These are phyloP conservation scores for Flaveria bidentis DNA, from an alignment of 129 eudicot species.

Conservation along the genomic window DNA sequence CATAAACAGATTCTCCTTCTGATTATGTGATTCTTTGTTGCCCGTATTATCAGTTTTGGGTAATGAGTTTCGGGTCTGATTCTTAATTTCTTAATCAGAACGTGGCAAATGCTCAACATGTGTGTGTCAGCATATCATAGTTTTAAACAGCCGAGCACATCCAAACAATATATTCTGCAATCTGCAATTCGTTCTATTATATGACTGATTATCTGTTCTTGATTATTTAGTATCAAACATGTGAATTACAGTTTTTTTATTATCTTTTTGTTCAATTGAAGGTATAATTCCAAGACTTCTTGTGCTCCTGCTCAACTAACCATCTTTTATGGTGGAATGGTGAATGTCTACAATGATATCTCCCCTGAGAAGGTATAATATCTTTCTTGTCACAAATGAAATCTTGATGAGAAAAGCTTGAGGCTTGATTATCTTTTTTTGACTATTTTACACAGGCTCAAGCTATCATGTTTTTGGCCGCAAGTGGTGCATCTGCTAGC, in stretches of 20 bases:
- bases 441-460: constrained; percentile 49
- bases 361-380: constrained; percentile 64
- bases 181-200: too few relatives aligned
- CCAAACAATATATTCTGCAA: neutral
- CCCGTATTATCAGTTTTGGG: too few relatives aligned
- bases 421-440: constrained; percentile 16
- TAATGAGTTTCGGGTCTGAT: too few relatives aligned
- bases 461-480: constrained; percentile 75
- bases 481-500: constrained; percentile 44
- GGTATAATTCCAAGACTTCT: constrained; percentile 45
- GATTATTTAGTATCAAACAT: neutral
- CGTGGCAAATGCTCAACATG: too few relatives aligned
- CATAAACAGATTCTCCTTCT: neutral
- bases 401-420: constrained; percentile 20
- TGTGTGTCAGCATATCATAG: neutral
- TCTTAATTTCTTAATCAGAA: too few relatives aligned
- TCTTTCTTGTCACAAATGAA: neutral
- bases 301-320: constrained; percentile 63
- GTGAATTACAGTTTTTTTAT: constrained; percentile 1
- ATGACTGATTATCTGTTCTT: neutral
- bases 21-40: too few relatives aligned
- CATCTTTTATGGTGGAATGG: constrained; percentile 68
- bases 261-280: constrained; percentile 16
- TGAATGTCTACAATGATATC: constrained; percentile 53
- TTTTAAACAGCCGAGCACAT: neutral